Evolutionary conservation across 2,329 filamentous ascomycete genomes (phyloP).

Genomic region (Phoma sp.): DNA sequence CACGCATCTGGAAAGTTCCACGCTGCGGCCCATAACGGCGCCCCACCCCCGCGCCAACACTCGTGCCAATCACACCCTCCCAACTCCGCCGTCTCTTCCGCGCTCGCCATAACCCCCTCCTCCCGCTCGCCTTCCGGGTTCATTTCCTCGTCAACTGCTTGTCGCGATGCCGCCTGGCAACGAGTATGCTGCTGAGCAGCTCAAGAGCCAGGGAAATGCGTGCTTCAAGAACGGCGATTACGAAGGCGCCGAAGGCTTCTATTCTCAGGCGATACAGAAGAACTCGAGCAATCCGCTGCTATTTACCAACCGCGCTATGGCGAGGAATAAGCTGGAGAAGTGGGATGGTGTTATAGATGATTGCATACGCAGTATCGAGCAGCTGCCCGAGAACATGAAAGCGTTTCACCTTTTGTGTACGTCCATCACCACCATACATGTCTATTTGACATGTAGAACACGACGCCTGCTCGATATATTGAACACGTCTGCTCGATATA

Average conservation of each 20-base stretch:
- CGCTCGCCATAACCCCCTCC: slow-evolving; percentile 4
- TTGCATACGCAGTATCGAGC: slow-evolving; percentile 75
- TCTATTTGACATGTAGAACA: no score
- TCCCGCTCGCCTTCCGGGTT: neutral
- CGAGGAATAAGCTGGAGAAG: slow-evolving; percentile 74
- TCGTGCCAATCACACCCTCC: slow-evolving; percentile 32
- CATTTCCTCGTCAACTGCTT: neutral
- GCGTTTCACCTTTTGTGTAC: slow-evolving; percentile 76
- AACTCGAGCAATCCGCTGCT: slow-evolving; percentile 79
- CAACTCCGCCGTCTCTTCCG: slow-evolving; percentile 31
- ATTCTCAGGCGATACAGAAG: slow-evolving; percentile 80
- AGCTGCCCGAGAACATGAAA: slow-evolving; percentile 75
- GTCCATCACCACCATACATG: slow-evolving; percentile 13
- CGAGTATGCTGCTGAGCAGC: slow-evolving; percentile 54
- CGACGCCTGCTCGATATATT: neutral
- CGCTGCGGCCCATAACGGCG: slow-evolving; percentile 21
- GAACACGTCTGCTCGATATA: no score
- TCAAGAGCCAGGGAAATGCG: slow-evolving; percentile 65
- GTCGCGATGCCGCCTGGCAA: slow-evolving; percentile 38
- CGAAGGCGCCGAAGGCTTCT: slow-evolving; percentile 69
- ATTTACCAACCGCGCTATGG: slow-evolving; percentile 90
- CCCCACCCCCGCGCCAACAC: slow-evolving; percentile 24
- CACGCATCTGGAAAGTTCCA: slow-evolving; percentile 37
- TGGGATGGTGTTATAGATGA: slow-evolving; percentile 81
- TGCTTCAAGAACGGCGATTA: slow-evolving; percentile 72